A percentile compares a stretch with the other conserved stretches of the same genome.
Conservation (phyloP, 495 filamentous ascomycete genomes). For the Neurospora hispaniola region DNA sequence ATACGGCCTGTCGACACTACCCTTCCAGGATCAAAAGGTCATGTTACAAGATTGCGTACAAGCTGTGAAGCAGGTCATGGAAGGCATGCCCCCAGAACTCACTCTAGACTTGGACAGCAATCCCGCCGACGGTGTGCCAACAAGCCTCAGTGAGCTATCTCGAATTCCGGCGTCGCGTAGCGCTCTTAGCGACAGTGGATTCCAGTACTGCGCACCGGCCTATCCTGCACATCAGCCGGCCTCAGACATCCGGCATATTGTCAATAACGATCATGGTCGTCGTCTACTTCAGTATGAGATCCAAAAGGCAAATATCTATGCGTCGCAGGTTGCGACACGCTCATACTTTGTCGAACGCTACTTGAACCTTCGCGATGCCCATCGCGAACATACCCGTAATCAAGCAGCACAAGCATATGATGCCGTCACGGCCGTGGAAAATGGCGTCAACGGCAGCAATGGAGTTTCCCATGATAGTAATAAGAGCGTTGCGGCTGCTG, state of each 20-base stretch:
- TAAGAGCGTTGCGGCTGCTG: constrained; percentile 17
- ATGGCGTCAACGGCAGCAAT: constrained; percentile 12
- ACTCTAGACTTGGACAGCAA: constrained; percentile 33
- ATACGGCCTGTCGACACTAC: constrained; percentile 57
- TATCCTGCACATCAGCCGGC: constrained; percentile 22
- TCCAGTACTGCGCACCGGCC: constrained; percentile 28
- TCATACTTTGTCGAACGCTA: constrained; percentile 79
- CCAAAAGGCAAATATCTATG: constrained; percentile 75
- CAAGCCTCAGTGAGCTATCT: neutral
- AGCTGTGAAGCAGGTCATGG: constrained; percentile 48
- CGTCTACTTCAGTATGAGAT: constrained; percentile 65
- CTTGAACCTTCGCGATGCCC: constrained; percentile 51
- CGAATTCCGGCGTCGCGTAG: constrained; percentile 8
- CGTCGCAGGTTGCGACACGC: constrained; percentile 61
- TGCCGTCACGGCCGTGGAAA: constrained; percentile 5
- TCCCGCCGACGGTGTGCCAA: neutral
- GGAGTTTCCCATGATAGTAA: constrained; percentile 10
- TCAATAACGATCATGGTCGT: constrained; percentile 29
- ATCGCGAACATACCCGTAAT: constrained; percentile 23
- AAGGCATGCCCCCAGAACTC: constrained; percentile 50
- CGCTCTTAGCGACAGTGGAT: neutral
- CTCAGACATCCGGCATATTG: constrained; percentile 26
- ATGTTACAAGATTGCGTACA: constrained; percentile 51
- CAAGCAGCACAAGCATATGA: constrained; percentile 10
- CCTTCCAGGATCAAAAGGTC: constrained; percentile 60